A percentile compares a stretch with the other conserved stretches of the same genome.
Conservation (phyloP, 2,329 filamentous ascomycete genomes). For the Bipolaris bicolor region DNA sequence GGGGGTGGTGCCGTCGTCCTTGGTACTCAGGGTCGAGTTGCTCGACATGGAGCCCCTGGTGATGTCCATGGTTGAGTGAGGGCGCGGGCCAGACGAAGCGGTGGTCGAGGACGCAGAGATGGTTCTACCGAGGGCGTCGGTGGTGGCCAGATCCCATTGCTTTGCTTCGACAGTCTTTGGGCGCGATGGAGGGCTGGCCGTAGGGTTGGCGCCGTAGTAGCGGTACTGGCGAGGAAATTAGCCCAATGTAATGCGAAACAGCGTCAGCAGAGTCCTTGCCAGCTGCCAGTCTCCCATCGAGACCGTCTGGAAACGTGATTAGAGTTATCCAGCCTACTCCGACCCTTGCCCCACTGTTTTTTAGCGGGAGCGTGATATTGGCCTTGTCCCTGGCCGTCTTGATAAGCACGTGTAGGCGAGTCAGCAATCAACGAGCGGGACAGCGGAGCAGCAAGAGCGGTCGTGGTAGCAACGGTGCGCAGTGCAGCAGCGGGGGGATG, state of each 20-base stretch:
- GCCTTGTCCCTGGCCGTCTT: conserved; percentile 37
- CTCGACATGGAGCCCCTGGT: conserved; percentile 49
- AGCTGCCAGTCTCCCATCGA: conserved; percentile 48
- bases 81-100: conserved; percentile 23
- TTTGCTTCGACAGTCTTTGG: conserved; percentile 44
- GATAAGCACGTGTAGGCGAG: conserved; percentile 44
- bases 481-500: conserved; percentile 6
- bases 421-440: conserved; percentile 26
- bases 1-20: conserved; percentile 30
- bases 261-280: conserved; percentile 28
- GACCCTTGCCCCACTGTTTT: conserved; percentile 45
- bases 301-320: conserved; percentile 14
- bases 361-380: conserved; percentile 47
- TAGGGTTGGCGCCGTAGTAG: conserved; percentile 39
- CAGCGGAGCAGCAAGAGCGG: conserved; percentile 16
- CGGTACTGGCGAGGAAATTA: conserved; percentile 40
- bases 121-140: conserved; percentile 46
- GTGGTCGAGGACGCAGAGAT: conserved; percentile 35
- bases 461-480: conserved; percentile 9
- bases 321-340: conserved; percentile 15
- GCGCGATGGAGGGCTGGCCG: conserved; percentile 31
- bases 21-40: conserved; percentile 44
- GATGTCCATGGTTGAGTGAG: conserved; percentile 42
- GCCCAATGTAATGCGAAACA: conserved; percentile 1
- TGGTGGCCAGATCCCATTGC: conserved; percentile 46